Evolutionary conservation across 1,284 basidiomycete genomes (phyloP).

Genomic region (Crepidotus sp.): DNA sequence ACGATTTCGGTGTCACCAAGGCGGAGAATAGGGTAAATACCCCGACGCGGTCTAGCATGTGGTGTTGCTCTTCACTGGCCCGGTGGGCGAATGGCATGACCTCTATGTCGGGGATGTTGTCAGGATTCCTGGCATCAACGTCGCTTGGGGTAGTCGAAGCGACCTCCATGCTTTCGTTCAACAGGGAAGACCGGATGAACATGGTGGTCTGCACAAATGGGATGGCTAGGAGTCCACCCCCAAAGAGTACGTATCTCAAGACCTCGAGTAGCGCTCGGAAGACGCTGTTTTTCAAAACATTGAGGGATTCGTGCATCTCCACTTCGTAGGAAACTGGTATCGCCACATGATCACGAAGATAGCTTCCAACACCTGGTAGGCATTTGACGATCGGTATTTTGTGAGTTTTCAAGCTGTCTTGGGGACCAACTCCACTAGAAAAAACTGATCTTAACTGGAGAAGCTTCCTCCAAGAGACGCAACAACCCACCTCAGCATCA

Average conservation of each 20-base stretch:
- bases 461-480: no score
- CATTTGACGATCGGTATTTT: neutral
- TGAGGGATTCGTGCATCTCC: neutral
- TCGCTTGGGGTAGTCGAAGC: neutral
- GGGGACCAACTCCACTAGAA: neutral
- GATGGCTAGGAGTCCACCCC: conserved; percentile 15
- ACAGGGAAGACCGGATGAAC: conserved; percentile 10
- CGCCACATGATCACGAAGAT: neutral
- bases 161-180: conserved; percentile 8
- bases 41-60: neutral
- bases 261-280: neutral
- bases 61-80: neutral
- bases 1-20: conserved; percentile 21
- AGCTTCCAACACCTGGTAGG: no score
- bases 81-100: conserved; percentile 18
- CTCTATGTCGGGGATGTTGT: conserved; percentile 25
- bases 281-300: neutral
- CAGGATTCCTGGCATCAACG: conserved; percentile 6
- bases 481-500: conserved; percentile 19
- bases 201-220: conserved; percentile 15
- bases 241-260: conserved; percentile 13
- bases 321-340: neutral
- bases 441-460: neutral
- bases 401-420: neutral
- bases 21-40: conserved; percentile 20